phyloP scores from a whole-genome alignment of 768 basidiomycete genomes.

The Fomitopsis serialis region DNA sequence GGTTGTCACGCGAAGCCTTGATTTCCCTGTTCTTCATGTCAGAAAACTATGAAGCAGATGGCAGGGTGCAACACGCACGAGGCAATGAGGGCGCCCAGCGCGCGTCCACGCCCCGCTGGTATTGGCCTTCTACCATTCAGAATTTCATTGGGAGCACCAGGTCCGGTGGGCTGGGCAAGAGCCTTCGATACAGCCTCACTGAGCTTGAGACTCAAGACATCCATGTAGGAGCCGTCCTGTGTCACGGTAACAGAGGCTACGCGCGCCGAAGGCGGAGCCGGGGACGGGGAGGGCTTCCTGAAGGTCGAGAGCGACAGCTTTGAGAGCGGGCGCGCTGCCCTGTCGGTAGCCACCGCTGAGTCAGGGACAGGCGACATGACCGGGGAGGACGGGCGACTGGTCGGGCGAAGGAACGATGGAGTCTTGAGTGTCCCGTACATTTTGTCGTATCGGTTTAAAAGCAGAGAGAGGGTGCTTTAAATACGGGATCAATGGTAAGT shows the following conservation, averaged over 20 bases:
- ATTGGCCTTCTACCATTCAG: slow-evolving; percentile 67
- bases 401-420: slow-evolving; percentile 60
- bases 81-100: slow-evolving; percentile 63
- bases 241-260: slow-evolving; percentile 36
- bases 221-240: slow-evolving; percentile 78
- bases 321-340: slow-evolving; percentile 44
- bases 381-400: slow-evolving; percentile 61
- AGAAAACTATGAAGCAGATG: background rate
- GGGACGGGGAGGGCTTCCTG: slow-evolving; percentile 48
- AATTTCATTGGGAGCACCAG: slow-evolving; percentile 44
- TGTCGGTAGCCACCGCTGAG: slow-evolving; percentile 35
- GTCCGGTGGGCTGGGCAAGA: slow-evolving; percentile 57
- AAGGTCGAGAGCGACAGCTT: slow-evolving; percentile 58
- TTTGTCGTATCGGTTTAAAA: slow-evolving; percentile 12
- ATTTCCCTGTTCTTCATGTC: slow-evolving; percentile 51
- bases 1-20: slow-evolving; percentile 55
- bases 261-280: slow-evolving; percentile 30
- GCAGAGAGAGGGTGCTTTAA: slow-evolving; percentile 15
- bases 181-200: slow-evolving; percentile 81
- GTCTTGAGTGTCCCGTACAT: slow-evolving; percentile 67
- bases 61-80: slow-evolving; percentile 43
- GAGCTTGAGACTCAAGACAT: slow-evolving; percentile 68
- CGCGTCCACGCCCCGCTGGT: slow-evolving; percentile 65
- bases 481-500: slow-evolving; percentile 7
- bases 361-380: slow-evolving; percentile 38